Evolutionary conservation across 495 filamentous ascomycete species (phyloP).

Genomic region (Cercophora newfieldiana): DNA sequence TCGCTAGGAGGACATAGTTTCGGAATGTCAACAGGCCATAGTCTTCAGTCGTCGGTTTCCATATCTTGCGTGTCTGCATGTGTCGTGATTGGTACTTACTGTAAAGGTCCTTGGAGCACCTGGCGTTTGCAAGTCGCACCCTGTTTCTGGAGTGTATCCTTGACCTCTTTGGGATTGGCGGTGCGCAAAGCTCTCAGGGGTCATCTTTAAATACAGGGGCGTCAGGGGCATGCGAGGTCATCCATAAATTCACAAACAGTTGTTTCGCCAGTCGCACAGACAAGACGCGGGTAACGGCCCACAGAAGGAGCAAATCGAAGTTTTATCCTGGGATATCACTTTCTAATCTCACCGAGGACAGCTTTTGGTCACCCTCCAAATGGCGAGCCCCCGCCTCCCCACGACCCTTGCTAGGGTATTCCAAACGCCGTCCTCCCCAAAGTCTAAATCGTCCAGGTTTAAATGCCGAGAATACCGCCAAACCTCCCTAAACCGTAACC

Average conservation of each 20-base stretch:
- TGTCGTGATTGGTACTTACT: too few relatives aligned
- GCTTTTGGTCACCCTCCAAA: slow-evolving; percentile 72
- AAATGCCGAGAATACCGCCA: slow-evolving; percentile 76
- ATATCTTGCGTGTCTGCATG: too few relatives aligned
- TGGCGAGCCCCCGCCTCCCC: slow-evolving; percentile 74
- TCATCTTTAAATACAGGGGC: too few relatives aligned
- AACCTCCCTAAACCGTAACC: slow-evolving; percentile 60
- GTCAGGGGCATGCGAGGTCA: too few relatives aligned
- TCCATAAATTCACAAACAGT: too few relatives aligned
- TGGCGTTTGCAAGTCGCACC: too few relatives aligned
- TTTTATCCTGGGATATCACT: not conserved
- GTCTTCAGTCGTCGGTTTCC: not conserved
- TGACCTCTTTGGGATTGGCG: too few relatives aligned
- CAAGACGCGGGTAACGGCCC: not conserved
- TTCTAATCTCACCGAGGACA: slow-evolving; percentile 29
- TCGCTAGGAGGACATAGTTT: slow-evolving; percentile 26
- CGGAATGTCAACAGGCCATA: slow-evolving; percentile 23
- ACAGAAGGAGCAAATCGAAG: not conserved
- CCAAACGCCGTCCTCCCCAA: slow-evolving; percentile 78
- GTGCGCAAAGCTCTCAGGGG: too few relatives aligned
- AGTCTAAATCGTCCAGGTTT: slow-evolving; percentile 91
- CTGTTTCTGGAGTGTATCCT: too few relatives aligned
- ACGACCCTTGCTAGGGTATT: slow-evolving; percentile 72
- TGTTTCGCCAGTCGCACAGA: too few relatives aligned
- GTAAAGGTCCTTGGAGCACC: too few relatives aligned